These are phyloP conservation scores for Epichloe festucae DNA, from an alignment of 2,329 filamentous ascomycete species.

Conservation along the genomic window DNA sequence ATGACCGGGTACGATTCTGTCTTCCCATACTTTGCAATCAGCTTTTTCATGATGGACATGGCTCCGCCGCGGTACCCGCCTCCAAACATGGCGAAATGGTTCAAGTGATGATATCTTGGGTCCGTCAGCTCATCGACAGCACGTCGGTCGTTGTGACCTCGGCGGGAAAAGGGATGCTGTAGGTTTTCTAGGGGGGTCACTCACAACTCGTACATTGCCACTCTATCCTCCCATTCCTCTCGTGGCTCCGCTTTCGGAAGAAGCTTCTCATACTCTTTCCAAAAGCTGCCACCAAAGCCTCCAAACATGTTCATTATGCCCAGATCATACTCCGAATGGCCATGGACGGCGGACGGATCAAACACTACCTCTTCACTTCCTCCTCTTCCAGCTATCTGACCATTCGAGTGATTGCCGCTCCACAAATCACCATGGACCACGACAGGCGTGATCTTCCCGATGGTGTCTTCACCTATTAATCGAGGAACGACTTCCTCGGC, in stretches of 20 bases:
- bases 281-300: conserved; percentile 61
- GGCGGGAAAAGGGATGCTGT: no score
- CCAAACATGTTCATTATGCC: conserved; percentile 98
- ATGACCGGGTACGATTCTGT: background rate
- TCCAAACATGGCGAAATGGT: conserved; percentile 78
- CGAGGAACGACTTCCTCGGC: conserved; percentile 56
- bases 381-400: conserved; percentile 42
- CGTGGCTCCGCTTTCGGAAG: conserved; percentile 70
- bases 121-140: conserved; percentile 6
- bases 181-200: conserved; percentile 19
- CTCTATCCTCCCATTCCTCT: conserved; percentile 73
- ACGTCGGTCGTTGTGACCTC: background rate
- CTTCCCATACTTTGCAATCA: conserved; percentile 58
- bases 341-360: conserved; percentile 71
- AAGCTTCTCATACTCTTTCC: conserved; percentile 61
- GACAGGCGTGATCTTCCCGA: conserved; percentile 56
- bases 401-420: conserved; percentile 69
- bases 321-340: conserved; percentile 78
- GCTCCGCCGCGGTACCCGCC: conserved; percentile 65
- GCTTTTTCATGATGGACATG: conserved; percentile 62
- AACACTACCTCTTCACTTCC: conserved; percentile 63
- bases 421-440: conserved; percentile 88
- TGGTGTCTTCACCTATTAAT: conserved; percentile 54
- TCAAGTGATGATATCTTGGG: conserved; percentile 71
- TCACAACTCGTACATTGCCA: conserved; percentile 70